Conservation (phyloP, 1,284 basidiomycete genomes). For the Malassezia yamatoensis region DNA sequence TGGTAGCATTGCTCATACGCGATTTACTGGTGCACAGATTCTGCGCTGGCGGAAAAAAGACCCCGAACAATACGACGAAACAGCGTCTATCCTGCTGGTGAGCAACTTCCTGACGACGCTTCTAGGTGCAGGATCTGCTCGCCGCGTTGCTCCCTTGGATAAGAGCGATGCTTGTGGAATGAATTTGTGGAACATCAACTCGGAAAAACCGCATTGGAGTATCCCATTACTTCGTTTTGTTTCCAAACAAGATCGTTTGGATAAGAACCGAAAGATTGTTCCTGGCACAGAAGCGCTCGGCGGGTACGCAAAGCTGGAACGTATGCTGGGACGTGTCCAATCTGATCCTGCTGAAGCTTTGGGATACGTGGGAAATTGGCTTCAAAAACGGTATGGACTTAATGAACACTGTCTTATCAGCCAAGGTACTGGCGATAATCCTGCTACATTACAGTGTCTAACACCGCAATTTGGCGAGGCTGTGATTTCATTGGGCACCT, state of each 20-base stretch:
- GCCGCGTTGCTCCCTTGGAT: slow-evolving; percentile 32
- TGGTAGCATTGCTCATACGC: slow-evolving; percentile 73
- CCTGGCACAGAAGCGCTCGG: slow-evolving; percentile 42
- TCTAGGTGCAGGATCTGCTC: slow-evolving; percentile 52
- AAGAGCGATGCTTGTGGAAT: slow-evolving; percentile 75
- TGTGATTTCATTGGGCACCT: slow-evolving; percentile 78
- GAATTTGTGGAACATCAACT: slow-evolving; percentile 61
- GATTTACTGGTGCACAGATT: slow-evolving; percentile 80
- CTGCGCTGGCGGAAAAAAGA: slow-evolving; percentile 57
- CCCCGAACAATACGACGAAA: slow-evolving; percentile 59
- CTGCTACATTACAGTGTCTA: slow-evolving; percentile 71
- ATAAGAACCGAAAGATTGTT: neutral
- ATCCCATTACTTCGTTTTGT: slow-evolving; percentile 22
- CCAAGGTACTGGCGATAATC: slow-evolving; percentile 84
- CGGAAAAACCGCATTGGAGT: slow-evolving; percentile 46
- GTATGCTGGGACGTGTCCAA: slow-evolving; percentile 65
- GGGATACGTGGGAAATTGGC: slow-evolving; percentile 62
- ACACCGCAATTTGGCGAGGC: slow-evolving; percentile 64
- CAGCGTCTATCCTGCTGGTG: slow-evolving; percentile 66
- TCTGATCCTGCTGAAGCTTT: slow-evolving; percentile 62
- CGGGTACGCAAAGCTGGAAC: slow-evolving; percentile 56
- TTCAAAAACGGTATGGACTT: slow-evolving; percentile 67
- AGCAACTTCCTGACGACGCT: slow-evolving; percentile 74
- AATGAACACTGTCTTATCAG: slow-evolving; percentile 66
- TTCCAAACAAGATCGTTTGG: slow-evolving; percentile 50